Percentiles rank a stretch among this genome's conserved stretches.
Conservation (phyloP, 257 asterid genomes). For the Lantana camara region DNA sequence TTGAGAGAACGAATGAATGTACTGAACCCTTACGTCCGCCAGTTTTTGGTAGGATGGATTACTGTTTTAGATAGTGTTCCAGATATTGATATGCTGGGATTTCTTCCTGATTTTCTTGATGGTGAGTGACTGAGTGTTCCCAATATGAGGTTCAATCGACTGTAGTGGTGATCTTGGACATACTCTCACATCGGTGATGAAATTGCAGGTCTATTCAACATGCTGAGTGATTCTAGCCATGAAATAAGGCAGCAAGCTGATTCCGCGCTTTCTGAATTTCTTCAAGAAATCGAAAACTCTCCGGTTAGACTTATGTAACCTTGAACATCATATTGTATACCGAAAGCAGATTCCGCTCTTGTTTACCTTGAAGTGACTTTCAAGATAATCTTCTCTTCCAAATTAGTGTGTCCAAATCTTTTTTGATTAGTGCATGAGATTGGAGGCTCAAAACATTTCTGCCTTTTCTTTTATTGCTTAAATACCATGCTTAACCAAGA, state of each 20-base stretch:
- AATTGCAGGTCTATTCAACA: slow-evolving; percentile 88
- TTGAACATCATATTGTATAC: slow-evolving; percentile 15
- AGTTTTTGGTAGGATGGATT: slow-evolving; percentile 99
- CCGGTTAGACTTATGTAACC: slow-evolving; percentile 67
- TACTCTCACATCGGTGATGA: slow-evolving; percentile 26
- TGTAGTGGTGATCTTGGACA: slow-evolving; percentile 17
- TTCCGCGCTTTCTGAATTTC: slow-evolving; percentile 99
- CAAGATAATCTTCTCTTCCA: neutral
- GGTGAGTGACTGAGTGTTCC: slow-evolving; percentile 76
- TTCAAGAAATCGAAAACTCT: slow-evolving; percentile 97
- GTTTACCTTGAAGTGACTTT: neutral
- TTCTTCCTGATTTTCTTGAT: slow-evolving; percentile 99
- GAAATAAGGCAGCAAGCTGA: slow-evolving; percentile 99
- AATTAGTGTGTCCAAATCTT: too few species aligned
- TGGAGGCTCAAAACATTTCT: too few species aligned
- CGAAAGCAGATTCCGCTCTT: slow-evolving; percentile 1
- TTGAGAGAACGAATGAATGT: slow-evolving; percentile 98
- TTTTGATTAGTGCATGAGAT: too few species aligned
- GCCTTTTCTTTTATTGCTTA: too few species aligned
- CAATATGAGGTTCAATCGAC: slow-evolving; percentile 20
- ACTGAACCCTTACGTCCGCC: slow-evolving; percentile 96
- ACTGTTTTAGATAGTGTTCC: slow-evolving; percentile 99
- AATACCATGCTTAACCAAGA: too few species aligned
- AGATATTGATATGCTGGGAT: slow-evolving; percentile 98
- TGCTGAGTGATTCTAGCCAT: slow-evolving; percentile 97